These are phyloP conservation scores for Halenospora varia DNA, from an alignment of 495 filamentous ascomycete species.

Conservation along the genomic window DNA sequence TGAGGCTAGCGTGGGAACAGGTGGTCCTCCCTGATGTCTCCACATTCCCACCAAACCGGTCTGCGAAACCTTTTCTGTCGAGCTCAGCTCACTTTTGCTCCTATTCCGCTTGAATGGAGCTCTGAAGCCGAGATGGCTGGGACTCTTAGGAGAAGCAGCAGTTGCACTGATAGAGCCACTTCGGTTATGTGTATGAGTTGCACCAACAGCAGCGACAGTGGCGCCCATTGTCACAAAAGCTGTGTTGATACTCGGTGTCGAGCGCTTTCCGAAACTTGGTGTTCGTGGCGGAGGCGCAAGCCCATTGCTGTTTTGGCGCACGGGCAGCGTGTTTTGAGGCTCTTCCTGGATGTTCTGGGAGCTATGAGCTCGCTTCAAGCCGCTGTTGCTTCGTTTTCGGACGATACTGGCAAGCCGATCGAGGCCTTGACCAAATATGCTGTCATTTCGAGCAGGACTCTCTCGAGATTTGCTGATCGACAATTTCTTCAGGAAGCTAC, in stretches of 20 bases:
- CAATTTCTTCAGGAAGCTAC: constrained; percentile 58
- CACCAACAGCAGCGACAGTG: constrained; percentile 59
- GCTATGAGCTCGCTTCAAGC: constrained; percentile 39
- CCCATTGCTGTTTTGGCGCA: constrained; percentile 42
- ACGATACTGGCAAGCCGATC: constrained; percentile 46
- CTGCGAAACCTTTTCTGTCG: background rate
- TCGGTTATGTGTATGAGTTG: constrained; percentile 42
- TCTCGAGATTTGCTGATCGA: constrained; percentile 40
- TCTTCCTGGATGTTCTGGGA: constrained; percentile 25
- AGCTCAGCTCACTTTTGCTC: constrained; percentile 69
- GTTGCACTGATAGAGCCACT: constrained; percentile 52
- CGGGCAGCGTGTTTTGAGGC: constrained; percentile 24
- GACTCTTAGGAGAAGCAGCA: constrained; percentile 47
- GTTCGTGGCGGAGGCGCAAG: constrained; percentile 49
- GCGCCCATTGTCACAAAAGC: constrained; percentile 60
- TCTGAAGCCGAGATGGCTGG: constrained; percentile 35
- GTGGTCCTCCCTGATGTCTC: constrained; percentile 56
- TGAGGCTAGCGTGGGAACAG: constrained; percentile 47
- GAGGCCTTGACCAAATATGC: constrained; percentile 35
- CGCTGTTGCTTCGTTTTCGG: constrained; percentile 47
- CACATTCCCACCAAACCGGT: constrained; percentile 38
- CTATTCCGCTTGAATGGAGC: constrained; percentile 56
- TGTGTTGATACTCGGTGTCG: constrained; percentile 59
- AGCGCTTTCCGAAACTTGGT: constrained; percentile 54
- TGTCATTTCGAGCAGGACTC: constrained; percentile 35